Evolutionary conservation across 2,329 filamentous ascomycete genomes (phyloP).

Genomic region (Kalaharituber pfeilii): DNA sequence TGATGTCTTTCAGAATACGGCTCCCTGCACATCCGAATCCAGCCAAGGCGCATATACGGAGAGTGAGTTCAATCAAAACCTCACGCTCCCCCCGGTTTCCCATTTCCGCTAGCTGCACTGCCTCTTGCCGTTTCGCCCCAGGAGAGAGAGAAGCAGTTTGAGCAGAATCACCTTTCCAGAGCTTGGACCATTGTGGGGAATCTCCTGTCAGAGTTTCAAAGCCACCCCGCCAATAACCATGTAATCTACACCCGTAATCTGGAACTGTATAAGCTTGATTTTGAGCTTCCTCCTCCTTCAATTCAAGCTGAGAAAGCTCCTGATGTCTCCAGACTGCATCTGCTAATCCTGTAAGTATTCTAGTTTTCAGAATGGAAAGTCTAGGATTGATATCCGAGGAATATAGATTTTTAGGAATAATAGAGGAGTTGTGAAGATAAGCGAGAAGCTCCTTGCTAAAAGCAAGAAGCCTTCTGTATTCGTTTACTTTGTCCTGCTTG

Average conservation of each 20-base stretch:
- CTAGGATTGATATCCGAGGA: conserved; percentile 32
- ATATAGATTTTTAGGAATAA: conserved; percentile 26
- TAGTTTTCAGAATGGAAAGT: conserved; percentile 32
- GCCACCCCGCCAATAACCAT: neutral
- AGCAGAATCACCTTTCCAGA: neutral
- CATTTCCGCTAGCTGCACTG: neutral
- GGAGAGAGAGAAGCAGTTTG: neutral
- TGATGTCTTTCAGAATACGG: neutral
- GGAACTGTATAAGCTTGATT: neutral
- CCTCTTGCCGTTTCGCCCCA: neutral
- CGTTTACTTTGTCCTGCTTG: neutral
- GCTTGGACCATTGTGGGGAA: neutral
- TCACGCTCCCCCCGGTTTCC: conserved; percentile 26
- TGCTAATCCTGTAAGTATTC: conserved; percentile 34
- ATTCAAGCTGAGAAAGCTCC: conserved; percentile 20
- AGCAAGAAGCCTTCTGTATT: conserved; percentile 9
- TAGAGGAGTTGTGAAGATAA: conserved; percentile 33
- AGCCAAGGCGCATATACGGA: conserved; percentile 18
- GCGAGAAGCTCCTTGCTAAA: conserved; percentile 24
- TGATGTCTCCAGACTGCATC: conserved; percentile 35
- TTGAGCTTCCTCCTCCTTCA: neutral
- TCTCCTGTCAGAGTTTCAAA: neutral
- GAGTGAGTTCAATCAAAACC: conserved; percentile 36
- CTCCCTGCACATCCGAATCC: conserved; percentile 10
- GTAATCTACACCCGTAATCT: neutral